A percentile compares a stretch with the other conserved stretches of the same genome.
Evolutionary conservation across 2,329 filamentous ascomycete genomes (phyloP).

Genomic region (Akanthomyces muscarius): DNA sequence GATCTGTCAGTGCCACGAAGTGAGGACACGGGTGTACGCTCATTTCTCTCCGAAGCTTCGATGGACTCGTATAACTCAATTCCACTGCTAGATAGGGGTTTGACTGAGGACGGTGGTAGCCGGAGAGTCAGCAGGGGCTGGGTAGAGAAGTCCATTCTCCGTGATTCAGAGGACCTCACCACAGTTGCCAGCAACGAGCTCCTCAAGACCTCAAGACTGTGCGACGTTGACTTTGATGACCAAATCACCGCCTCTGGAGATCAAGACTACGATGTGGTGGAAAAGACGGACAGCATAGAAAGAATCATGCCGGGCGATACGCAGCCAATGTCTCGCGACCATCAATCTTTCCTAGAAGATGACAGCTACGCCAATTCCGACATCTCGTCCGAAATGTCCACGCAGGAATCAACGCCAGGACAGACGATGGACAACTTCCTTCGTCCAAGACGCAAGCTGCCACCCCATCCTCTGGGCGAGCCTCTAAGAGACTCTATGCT

Average conservation of each 20-base stretch:
- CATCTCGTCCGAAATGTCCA: conserved; percentile 60
- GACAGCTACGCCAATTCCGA: conserved; percentile 52
- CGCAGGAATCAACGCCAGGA: conserved; percentile 40
- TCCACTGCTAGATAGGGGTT: conserved; percentile 68
- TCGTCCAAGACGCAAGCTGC: conserved; percentile 26
- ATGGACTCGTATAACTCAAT: conserved; percentile 72
- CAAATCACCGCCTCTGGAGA: conserved; percentile 12
- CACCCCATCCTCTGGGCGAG: conserved; percentile 33
- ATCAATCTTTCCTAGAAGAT: conserved; percentile 48
- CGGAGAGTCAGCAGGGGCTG: conserved; percentile 43
- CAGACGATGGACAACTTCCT: conserved; percentile 6
- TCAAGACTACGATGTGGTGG: conserved; percentile 46
- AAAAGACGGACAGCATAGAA: conserved; percentile 51
- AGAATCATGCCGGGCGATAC: conserved; percentile 36
- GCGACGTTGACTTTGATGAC: conserved; percentile 12
- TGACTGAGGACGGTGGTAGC: conserved; percentile 47
- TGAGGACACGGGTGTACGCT: conserved; percentile 29
- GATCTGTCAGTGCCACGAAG: conserved; percentile 1
- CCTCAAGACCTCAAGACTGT: conserved; percentile 16
- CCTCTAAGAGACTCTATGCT: conserved; percentile 10
- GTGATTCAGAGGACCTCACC: conserved; percentile 41
- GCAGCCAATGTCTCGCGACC: conserved; percentile 26
- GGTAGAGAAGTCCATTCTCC: conserved; percentile 53
- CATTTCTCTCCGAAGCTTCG: conserved; percentile 58
- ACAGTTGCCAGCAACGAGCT: conserved; percentile 23